Percentiles rank a stretch among this genome's conserved stretches.
These are phyloP conservation scores for Termitomyces sp. DNA, from an alignment of 768 basidiomycete genomes.

Conservation along the genomic window DNA sequence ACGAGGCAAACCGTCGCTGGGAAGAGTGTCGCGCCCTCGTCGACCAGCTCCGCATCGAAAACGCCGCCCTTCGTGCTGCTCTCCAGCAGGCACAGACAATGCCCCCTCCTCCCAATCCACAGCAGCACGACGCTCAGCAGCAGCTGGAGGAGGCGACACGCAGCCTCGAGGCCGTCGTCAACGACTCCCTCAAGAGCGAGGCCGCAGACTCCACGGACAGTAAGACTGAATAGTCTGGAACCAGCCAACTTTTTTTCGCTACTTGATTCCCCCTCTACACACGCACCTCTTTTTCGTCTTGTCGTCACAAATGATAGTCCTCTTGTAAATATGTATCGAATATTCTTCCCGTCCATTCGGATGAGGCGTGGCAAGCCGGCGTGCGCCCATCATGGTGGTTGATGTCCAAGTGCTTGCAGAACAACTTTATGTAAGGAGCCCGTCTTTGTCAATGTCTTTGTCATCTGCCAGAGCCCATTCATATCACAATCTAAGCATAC, in stretches of 20 bases:
- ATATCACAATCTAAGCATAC: background rate
- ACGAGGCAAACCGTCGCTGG: slow-evolving; percentile 87
- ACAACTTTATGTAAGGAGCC: slow-evolving; percentile 29
- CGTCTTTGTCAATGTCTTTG: slow-evolving; percentile 37
- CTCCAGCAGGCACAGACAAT: slow-evolving; percentile 37
- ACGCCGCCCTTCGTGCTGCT: slow-evolving; percentile 69
- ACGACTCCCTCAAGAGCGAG: slow-evolving; percentile 20
- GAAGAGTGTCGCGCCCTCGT: slow-evolving; percentile 86
- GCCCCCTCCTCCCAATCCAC: slow-evolving; percentile 17
- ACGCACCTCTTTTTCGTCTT: background rate
- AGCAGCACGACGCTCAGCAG: slow-evolving; percentile 1
- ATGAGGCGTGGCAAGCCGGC: background rate
- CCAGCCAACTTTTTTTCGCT: no score
- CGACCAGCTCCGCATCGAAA: slow-evolving; percentile 85
- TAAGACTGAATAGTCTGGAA: background rate
- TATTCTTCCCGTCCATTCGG: background rate
- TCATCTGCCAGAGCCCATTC: slow-evolving; percentile 21
- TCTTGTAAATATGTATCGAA: background rate
- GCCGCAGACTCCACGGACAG: background rate
- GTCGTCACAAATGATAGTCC: background rate
- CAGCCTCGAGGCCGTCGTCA: slow-evolving; percentile 19
- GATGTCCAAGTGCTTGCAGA: slow-evolving; percentile 21
- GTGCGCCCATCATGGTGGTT: slow-evolving; percentile 20
- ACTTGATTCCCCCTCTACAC: background rate
- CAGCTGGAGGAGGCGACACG: slow-evolving; percentile 23